Percentiles rank a stretch among this genome's conserved stretches.
Conservation (phyloP, 2,329 filamentous ascomycete genomes). For the Diaporthe sp. region DNA sequence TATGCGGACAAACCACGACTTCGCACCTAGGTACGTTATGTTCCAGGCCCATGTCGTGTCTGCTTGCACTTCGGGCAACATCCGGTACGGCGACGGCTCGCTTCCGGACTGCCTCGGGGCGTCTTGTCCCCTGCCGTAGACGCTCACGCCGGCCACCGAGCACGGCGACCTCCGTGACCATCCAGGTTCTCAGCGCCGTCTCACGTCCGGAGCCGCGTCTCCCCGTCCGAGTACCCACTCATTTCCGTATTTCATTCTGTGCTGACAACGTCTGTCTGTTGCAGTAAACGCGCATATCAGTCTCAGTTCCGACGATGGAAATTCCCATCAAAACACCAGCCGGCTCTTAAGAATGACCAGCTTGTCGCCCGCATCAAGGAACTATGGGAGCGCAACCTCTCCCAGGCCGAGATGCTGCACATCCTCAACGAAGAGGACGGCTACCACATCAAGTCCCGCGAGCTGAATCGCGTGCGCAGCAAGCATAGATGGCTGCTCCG, state of each 20-base stretch:
- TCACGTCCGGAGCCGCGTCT: background rate
- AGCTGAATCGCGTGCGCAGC: conserved; percentile 77
- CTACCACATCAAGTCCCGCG: conserved; percentile 78
- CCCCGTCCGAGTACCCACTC: background rate
- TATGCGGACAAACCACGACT: conserved; percentile 75
- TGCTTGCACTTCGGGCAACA: background rate
- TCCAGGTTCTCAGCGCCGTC: background rate
- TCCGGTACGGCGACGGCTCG: background rate
- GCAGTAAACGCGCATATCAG: conserved; percentile 82
- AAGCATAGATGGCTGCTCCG: conserved; percentile 79
- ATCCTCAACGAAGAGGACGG: conserved; percentile 78
- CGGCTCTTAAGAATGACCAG: conserved; percentile 76
- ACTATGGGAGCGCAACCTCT: conserved; percentile 82
- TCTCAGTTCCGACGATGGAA: conserved; percentile 84
- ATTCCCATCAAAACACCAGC: conserved; percentile 82
- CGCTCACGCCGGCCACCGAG: background rate
- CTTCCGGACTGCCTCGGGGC: conserved; percentile 34
- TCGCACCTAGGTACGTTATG: conserved; percentile 79
- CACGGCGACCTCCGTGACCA: conserved; percentile 17
- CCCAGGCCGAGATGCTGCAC: conserved; percentile 80
- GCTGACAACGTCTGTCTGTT: conserved; percentile 1
- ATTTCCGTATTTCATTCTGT: background rate
- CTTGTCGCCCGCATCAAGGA: conserved; percentile 80
- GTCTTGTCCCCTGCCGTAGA: conserved; percentile 38
- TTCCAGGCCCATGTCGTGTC: conserved; percentile 43